Evolutionary conservation across 2,329 filamentous ascomycete species (phyloP).

Genomic region (Fusarium oxysporum): DNA sequence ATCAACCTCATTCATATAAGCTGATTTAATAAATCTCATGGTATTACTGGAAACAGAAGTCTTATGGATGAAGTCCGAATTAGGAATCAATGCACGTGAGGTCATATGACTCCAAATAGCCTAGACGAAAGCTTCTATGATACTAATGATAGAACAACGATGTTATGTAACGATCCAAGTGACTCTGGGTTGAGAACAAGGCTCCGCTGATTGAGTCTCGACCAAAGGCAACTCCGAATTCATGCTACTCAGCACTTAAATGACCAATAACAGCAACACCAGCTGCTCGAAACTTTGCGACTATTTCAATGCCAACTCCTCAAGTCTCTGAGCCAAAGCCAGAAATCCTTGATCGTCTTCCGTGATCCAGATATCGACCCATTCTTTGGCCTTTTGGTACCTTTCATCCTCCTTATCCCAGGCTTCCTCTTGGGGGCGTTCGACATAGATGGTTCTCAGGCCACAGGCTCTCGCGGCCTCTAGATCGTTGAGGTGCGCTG

Average conservation of each 20-base stretch:
- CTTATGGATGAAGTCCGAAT: neutral
- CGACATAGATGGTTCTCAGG: slow-evolving; percentile 79
- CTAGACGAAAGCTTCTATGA: neutral
- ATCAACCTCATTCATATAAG: neutral
- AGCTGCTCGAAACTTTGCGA: neutral
- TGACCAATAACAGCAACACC: neutral
- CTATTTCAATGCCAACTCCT: slow-evolving; percentile 27
- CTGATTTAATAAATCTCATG: neutral
- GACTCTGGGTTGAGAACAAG: neutral
- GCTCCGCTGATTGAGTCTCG: neutral
- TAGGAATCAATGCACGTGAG: neutral
- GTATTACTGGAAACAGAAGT: neutral
- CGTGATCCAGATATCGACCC: slow-evolving; percentile 55
- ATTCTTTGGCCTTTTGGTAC: slow-evolving; percentile 61
- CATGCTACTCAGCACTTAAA: neutral
- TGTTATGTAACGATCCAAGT: neutral
- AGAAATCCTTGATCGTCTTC: slow-evolving; percentile 50
- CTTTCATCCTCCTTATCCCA: slow-evolving; percentile 64
- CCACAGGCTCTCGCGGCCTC: slow-evolving; percentile 73
- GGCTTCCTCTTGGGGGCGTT: slow-evolving; percentile 73
- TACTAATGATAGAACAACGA: neutral
- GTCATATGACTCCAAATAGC: neutral
- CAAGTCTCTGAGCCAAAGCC: slow-evolving; percentile 46
- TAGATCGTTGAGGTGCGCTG: slow-evolving; percentile 78
- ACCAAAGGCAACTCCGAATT: neutral